Evolutionary conservation across 768 basidiomycete species (phyloP).

Genomic region (Pluteus cervinus): DNA sequence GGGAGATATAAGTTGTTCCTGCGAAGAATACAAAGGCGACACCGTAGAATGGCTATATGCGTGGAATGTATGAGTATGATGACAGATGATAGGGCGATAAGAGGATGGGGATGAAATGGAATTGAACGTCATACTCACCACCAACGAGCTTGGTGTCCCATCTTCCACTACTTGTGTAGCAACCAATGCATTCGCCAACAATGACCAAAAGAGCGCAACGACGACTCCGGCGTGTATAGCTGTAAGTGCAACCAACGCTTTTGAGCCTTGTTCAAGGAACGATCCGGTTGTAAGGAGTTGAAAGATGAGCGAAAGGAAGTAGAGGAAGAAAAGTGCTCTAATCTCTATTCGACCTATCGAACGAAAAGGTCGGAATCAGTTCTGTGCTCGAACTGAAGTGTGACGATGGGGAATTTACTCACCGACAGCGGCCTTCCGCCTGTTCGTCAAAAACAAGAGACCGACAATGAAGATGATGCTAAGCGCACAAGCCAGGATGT

Average conservation of each 20-base stretch:
- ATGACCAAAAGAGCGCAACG: conserved; percentile 71
- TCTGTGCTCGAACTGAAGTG: neutral
- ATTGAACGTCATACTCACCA: conserved; percentile 44
- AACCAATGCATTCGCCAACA: conserved; percentile 71
- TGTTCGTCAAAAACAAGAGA: conserved; percentile 52
- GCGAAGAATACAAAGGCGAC: conserved; percentile 54
- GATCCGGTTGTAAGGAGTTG: conserved; percentile 81
- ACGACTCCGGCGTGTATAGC: conserved; percentile 79
- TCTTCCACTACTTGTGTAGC: conserved; percentile 92
- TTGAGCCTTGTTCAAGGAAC: conserved; percentile 72
- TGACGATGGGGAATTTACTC: conserved; percentile 7
- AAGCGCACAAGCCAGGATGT: conserved; percentile 76
- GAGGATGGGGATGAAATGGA: neutral
- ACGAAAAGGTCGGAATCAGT: too few relatives aligned
- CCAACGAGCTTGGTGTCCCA: conserved; percentile 66
- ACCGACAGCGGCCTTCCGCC: conserved; percentile 84
- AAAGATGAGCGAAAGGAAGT: conserved; percentile 67
- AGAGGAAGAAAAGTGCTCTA: conserved; percentile 55
- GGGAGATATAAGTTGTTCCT: conserved; percentile 68
- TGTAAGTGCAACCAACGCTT: conserved; percentile 58
- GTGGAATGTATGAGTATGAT: too few relatives aligned
- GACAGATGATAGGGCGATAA: too few relatives aligned
- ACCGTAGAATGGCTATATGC: conserved; percentile 64
- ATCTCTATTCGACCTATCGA: conserved; percentile 62
- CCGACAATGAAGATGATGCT: conserved; percentile 54